phyloP scores from a whole-genome alignment of 1,139 yeast genomes.

The Yamadazyma spencermartinsiae region DNA sequence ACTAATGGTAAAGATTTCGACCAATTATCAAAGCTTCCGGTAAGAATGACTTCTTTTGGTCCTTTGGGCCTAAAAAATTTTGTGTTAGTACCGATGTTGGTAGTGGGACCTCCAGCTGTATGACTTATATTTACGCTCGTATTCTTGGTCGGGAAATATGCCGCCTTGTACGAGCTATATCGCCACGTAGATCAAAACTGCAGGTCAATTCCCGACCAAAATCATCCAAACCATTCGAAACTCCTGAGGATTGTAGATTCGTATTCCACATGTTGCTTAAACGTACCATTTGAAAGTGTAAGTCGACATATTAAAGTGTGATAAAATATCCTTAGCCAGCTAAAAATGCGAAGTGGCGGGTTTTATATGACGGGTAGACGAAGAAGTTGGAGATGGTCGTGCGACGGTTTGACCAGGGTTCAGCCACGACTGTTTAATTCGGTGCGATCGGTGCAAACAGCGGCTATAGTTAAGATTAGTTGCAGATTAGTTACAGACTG shows the following conservation, averaged over 20 bases:
- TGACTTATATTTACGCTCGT: too few relatives aligned
- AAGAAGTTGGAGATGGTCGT: slow-evolving; percentile 1
- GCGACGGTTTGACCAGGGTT: slow-evolving; percentile 1
- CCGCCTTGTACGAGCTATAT: too few relatives aligned
- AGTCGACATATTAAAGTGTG: slow-evolving; percentile 22
- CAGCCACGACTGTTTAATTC: too few relatives aligned
- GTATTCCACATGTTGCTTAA: background rate
- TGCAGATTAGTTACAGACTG: too few relatives aligned
- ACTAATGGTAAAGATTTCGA: slow-evolving; percentile 56
- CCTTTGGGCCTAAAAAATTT: slow-evolving; percentile 65
- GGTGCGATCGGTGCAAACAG: too few relatives aligned
- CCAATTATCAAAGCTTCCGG: slow-evolving; percentile 83
- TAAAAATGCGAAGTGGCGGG: slow-evolving; percentile 1
- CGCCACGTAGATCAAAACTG: too few relatives aligned
- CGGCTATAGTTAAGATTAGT: too few relatives aligned
- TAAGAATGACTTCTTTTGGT: slow-evolving; percentile 68
- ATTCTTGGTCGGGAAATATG: too few relatives aligned
- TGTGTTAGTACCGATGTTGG: slow-evolving; percentile 21
- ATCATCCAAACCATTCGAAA: too few relatives aligned
- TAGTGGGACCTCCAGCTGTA: too few relatives aligned
- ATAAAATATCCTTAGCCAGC: background rate
- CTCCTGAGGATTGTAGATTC: too few relatives aligned
- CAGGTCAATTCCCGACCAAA: too few relatives aligned
- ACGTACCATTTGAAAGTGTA: slow-evolving; percentile 35
- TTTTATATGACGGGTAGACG: background rate